Evolutionary conservation across 2,329 filamentous ascomycete genomes (phyloP), one percentile per base, ranked within the genome.

Genomic region (Aspergillus hiratsukae): DNA sequence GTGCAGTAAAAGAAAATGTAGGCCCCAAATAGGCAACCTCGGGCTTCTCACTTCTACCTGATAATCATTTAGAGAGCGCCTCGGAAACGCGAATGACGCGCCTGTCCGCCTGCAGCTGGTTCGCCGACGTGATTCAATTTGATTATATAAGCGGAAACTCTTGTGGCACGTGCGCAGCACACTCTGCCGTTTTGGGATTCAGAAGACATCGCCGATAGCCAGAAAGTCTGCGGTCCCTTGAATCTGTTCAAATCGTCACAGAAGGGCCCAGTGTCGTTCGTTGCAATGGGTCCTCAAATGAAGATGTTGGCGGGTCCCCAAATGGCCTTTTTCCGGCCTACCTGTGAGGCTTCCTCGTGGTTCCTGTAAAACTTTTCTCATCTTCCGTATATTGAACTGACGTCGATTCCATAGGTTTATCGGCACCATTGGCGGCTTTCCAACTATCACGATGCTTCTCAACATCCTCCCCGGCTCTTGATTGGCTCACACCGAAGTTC

Each of bases 401-500:
- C 64, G 48, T 49, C 46, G 37, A 55, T 43, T 29, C 40, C 37
- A 55, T 56, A 72, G 69, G 64, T 59, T 54, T 72, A 48, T 64
- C 68, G 46, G 59, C 63, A 53, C 62, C 64, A 45, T 63, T 67
- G 54, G 60, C 64, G 51, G 55, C 64, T 59, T 63, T 70, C 66
- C 69, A 77, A 60, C 74, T 79, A 66, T 75, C 73, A 61, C 83
- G 88, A 71, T 77, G 83, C 59, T 95, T 96, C 76, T 90, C 90
- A 41, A 88, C 87, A 31, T 89, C 89, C 58, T 81, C 68, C 61
- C 78, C 62, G 69, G 77, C 70, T 61, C 81, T 72, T 63, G 88
- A 84, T 70, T 97, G 92, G 91, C 88, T 97, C 49, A 83, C 89
- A 56, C 93, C 93, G 35, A 88, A 85, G 67, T 77, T 87, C 66